phyloP scores from a whole-genome alignment of 2,329 filamentous ascomycete species.

The Pseudomassariella vexata region DNA sequence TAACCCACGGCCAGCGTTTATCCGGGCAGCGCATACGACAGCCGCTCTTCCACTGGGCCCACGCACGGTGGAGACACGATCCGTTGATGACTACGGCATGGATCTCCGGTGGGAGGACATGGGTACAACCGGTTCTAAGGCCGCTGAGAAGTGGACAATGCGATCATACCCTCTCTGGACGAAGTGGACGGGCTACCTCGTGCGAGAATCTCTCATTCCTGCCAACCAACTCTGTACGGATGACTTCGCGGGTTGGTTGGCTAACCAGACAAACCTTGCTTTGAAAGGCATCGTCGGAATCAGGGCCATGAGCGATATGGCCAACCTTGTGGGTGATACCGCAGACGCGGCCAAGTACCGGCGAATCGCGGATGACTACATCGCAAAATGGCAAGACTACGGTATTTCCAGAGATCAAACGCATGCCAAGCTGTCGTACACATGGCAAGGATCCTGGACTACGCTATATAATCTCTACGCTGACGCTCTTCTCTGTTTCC shows the following conservation, averaged over 20 bases:
- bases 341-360: conserved; percentile 56
- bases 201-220: conserved; percentile 63
- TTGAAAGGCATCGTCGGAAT: conserved; percentile 75
- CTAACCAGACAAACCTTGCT: conserved; percentile 69
- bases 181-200: conserved; percentile 70
- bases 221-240: conserved; percentile 71
- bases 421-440: conserved; percentile 72
- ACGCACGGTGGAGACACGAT: conserved; percentile 12
- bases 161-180: conserved; percentile 65
- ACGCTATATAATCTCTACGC: conserved; percentile 76
- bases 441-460: conserved; percentile 79
- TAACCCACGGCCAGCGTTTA: conserved; percentile 49
- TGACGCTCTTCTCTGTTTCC: conserved; percentile 74
- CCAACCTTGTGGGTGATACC: conserved; percentile 50
- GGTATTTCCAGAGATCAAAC: conserved; percentile 65
- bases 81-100: conserved; percentile 36
- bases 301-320: conserved; percentile 68
- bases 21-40: conserved; percentile 43
- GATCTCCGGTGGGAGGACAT: conserved; percentile 54
- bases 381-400: conserved; percentile 65
- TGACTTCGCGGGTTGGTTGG: conserved; percentile 71
- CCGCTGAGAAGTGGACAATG: conserved; percentile 32
- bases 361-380: conserved; percentile 59
- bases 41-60: too few relatives aligned
- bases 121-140: conserved; percentile 35